These are phyloP conservation scores for Agapanthus africanus DNA, from an alignment of 106 monocot genomes.

Conservation along the genomic window DNA sequence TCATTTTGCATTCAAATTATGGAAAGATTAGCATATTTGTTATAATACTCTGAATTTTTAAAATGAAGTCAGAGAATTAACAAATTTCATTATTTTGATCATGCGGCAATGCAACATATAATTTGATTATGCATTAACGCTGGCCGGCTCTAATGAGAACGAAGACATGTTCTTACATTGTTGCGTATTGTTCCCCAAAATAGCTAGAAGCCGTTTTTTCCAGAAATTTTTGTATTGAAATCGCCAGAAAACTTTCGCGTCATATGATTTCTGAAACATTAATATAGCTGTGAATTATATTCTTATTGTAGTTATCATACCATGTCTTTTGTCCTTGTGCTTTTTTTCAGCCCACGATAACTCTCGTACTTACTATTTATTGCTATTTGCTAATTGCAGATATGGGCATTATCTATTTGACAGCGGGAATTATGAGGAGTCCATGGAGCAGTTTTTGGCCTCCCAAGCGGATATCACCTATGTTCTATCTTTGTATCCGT, in stretches of 20 bases:
- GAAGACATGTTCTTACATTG: too few relatives aligned
- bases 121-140: too few relatives aligned
- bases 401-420: conserved; percentile 94
- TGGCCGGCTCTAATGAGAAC: too few relatives aligned
- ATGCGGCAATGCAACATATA: too few relatives aligned
- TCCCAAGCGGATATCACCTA: conserved; percentile 96
- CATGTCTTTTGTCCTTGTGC: background rate
- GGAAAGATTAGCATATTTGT: too few relatives aligned
- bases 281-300: background rate
- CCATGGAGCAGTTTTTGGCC: conserved; percentile 86
- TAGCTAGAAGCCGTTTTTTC: too few relatives aligned
- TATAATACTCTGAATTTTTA: too few relatives aligned
- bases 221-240: background rate
- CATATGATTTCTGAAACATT: background rate
- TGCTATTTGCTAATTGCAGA: conserved; percentile 40
- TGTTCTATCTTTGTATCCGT: conserved; percentile 75
- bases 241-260: background rate
- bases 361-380: background rate
- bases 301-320: background rate
- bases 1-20: too few relatives aligned
- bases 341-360: background rate
- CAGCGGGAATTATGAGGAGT: conserved; percentile 82
- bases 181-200: too few relatives aligned
- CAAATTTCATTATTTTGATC: too few relatives aligned
- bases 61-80: too few relatives aligned